Percentiles rank a stretch among this genome's conserved stretches.
phyloP scores from a whole-genome alignment of 2,329 filamentous ascomycete species.

The Fusarium oligoseptatum region DNA sequence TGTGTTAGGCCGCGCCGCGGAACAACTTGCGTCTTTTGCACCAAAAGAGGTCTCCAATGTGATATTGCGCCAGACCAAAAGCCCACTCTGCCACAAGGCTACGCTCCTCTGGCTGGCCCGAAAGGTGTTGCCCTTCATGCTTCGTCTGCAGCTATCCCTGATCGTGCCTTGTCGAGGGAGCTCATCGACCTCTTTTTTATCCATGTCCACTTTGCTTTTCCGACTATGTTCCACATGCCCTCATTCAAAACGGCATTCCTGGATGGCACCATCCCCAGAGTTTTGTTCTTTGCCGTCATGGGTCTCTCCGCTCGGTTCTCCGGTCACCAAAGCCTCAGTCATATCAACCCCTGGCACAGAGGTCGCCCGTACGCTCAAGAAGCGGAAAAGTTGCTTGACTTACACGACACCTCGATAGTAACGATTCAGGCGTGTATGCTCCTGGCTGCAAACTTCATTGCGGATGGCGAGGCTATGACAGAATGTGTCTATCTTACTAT shows the following conservation, averaged over 20 bases:
- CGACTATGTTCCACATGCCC: conserved; percentile 11
- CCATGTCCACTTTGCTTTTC: conserved; percentile 12
- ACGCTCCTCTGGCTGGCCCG: neutral
- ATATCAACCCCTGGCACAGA: conserved; percentile 10
- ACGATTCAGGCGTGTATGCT: conserved; percentile 17
- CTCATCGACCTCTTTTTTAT: conserved; percentile 7
- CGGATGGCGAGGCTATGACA: conserved; percentile 4
- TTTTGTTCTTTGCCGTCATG: neutral
- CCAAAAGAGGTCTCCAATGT: conserved; percentile 4
- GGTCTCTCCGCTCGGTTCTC: neutral
- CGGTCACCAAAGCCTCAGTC: neutral
- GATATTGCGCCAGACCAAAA: neutral
- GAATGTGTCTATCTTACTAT: conserved; percentile 10
- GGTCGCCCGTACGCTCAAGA: conserved; percentile 11
- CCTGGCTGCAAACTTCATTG: conserved; percentile 5
- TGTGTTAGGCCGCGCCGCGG: conserved; percentile 10
- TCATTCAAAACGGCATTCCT: neutral
- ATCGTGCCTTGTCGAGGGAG: conserved; percentile 9
- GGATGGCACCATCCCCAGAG: neutral
- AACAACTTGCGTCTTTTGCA: conserved; percentile 6
- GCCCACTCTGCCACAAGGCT: neutral
- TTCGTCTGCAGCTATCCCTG: conserved; percentile 4
- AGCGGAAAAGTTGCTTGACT: conserved; percentile 7
- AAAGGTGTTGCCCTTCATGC: neutral
- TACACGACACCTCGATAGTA: conserved; percentile 6